These are phyloP conservation scores for Scortechinia acanthostroma DNA, from an alignment of 2,329 filamentous ascomycete species.

Conservation along the genomic window DNA sequence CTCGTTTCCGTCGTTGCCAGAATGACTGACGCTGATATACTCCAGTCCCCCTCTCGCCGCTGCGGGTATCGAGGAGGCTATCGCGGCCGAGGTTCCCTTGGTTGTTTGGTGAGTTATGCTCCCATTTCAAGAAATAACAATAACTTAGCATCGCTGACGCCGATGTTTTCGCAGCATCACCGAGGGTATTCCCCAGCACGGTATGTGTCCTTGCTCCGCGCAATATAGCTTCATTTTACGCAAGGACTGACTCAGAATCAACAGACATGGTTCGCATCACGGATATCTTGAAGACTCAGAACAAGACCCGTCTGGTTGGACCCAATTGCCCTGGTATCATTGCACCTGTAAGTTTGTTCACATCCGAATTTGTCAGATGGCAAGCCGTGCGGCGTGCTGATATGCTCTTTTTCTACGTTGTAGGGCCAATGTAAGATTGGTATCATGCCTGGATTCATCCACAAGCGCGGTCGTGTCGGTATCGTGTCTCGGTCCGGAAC, in stretches of 20 bases:
- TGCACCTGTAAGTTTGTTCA: conserved; percentile 34
- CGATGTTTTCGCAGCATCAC: conserved; percentile 54
- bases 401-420: conserved; percentile 4
- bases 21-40: conserved; percentile 33
- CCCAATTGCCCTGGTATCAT: conserved; percentile 99
- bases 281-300: conserved; percentile 93
- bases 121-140: background rate
- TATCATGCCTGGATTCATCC: conserved; percentile 99
- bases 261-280: conserved; percentile 98
- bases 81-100: conserved; percentile 84
- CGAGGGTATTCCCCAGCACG: conserved; percentile 94
- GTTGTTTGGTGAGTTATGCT: conserved; percentile 65
- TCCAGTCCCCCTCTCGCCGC: conserved; percentile 80
- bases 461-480: conserved; percentile 97
- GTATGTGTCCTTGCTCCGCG: conserved; percentile 40
- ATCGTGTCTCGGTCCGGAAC: conserved; percentile 98
- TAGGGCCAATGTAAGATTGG: conserved; percentile 96
- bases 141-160: conserved; percentile 3
- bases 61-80: conserved; percentile 91
- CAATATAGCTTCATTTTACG: conserved; percentile 5
- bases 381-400: no score
- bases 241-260: conserved; percentile 6
- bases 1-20: conserved; percentile 59
- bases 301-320: conserved; percentile 91
- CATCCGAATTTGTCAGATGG: conserved; percentile 4